These are phyloP conservation scores for Phoma herbarum DNA, from an alignment of 2,329 filamentous ascomycete genomes.

Conservation along the genomic window DNA sequence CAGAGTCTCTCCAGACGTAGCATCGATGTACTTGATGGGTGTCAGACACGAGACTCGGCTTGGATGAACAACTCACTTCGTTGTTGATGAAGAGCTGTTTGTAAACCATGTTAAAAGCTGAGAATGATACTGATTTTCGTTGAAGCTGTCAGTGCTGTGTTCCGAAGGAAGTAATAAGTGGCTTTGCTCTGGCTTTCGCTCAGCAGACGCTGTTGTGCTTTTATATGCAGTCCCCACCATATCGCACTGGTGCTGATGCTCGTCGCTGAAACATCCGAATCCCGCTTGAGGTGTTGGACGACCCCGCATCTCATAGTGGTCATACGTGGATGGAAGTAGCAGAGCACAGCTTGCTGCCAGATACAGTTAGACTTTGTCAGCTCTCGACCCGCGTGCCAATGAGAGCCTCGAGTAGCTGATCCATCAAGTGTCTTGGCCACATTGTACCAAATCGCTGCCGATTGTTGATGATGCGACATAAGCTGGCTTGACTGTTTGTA, in stretches of 20 bases:
- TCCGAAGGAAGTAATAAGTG: neutral
- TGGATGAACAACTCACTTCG: conserved; percentile 25
- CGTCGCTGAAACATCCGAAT: neutral
- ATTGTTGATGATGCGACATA: conserved; percentile 5
- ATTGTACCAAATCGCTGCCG: neutral
- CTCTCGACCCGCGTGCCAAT: conserved; percentile 3
- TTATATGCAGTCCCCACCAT: neutral
- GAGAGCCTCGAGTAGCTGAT: neutral
- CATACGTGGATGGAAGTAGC: neutral
- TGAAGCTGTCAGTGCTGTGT: neutral
- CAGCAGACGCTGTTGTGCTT: neutral
- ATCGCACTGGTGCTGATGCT: neutral
- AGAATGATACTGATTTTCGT: neutral
- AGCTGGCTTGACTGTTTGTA: conserved; percentile 3
- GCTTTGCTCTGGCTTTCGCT: neutral
- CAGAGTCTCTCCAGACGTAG: conserved; percentile 32
- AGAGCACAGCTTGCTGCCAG: neutral
- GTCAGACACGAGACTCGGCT: neutral
- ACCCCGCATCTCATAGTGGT: conserved; percentile 7
- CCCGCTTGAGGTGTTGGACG: neutral
- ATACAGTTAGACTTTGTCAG: conserved; percentile 4
- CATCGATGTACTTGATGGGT: conserved; percentile 31
- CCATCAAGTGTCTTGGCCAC: neutral
- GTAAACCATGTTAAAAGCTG: conserved; percentile 22
- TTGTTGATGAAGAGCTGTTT: conserved; percentile 42